phyloP scores from a whole-genome alignment of 1,284 basidiomycete genomes.

The Naganishia albida region DNA sequence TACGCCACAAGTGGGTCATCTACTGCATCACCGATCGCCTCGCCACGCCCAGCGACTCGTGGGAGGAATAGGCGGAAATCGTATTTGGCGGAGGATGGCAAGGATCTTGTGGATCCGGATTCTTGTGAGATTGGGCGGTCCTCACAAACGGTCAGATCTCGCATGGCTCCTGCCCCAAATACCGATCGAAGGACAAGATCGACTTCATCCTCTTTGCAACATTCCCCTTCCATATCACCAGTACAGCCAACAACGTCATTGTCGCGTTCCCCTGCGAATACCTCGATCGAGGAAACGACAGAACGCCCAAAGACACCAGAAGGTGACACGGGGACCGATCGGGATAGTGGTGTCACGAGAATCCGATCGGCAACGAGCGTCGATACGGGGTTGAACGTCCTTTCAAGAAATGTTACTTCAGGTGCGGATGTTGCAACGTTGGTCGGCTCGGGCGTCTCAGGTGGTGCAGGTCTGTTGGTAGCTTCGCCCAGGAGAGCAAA shows the following conservation, averaged over 20 bases:
- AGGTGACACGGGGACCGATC: not conserved
- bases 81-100: not conserved
- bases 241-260: not conserved
- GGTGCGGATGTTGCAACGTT: slow-evolving; percentile 1
- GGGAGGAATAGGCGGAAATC: slow-evolving; percentile 24
- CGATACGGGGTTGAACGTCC: slow-evolving; percentile 13
- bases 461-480: slow-evolving; percentile 10
- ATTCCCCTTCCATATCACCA: slow-evolving; percentile 5
- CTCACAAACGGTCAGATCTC: slow-evolving; percentile 12
- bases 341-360: slow-evolving; percentile 15
- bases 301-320: slow-evolving; percentile 16
- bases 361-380: slow-evolving; percentile 18
- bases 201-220: not conserved
- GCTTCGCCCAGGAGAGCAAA: slow-evolving; percentile 36
- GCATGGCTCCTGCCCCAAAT: slow-evolving; percentile 8
- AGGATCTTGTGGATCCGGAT: slow-evolving; percentile 1
- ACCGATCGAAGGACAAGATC: slow-evolving; percentile 1
- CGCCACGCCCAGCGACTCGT: not conserved
- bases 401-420: not conserved
- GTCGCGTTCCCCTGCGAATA: not conserved
- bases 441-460: slow-evolving; percentile 4
- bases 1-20: slow-evolving; percentile 18
- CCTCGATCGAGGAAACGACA: not conserved
- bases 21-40: not conserved
- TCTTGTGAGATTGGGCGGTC: slow-evolving; percentile 1